Evolutionary conservation across 2,329 filamentous ascomycete genomes (phyloP).

Genomic region (Curvularia sp.): DNA sequence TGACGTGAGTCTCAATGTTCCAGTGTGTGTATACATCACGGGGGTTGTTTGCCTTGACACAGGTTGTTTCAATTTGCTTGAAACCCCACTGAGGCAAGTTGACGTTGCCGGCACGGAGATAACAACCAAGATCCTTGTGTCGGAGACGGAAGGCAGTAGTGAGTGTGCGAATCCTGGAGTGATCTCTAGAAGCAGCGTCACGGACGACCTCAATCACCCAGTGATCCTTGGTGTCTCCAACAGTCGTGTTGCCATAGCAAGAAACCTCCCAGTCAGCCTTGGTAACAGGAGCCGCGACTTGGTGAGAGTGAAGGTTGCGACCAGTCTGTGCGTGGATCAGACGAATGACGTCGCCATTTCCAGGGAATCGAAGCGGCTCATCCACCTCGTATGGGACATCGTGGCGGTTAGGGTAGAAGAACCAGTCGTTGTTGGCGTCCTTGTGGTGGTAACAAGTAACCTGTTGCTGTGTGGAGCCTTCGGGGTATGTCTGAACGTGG

Average conservation of each 20-base stretch:
- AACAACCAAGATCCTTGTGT: constrained; percentile 84
- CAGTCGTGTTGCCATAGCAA: constrained; percentile 90
- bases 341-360: constrained; percentile 78
- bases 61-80: constrained; percentile 98
- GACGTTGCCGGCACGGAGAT: constrained; percentile 91
- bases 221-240: constrained; percentile 97
- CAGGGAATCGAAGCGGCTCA: constrained; percentile 74
- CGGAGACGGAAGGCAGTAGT: constrained; percentile 91
- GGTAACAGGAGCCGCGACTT: constrained; percentile 84
- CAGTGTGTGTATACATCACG: constrained; percentile 96
- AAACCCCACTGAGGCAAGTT: constrained; percentile 99
- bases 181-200: constrained; percentile 86
- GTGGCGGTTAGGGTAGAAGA: constrained; percentile 91
- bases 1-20: constrained; percentile 96
- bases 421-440: constrained; percentile 99
- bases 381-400: constrained; percentile 76
- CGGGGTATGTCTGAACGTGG: constrained; percentile 93
- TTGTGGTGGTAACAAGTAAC: constrained; percentile 99
- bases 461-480: constrained; percentile 93
- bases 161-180: constrained; percentile 84
- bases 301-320: constrained; percentile 94
- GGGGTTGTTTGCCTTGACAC: constrained; percentile 90
- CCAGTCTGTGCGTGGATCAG: constrained; percentile 94
- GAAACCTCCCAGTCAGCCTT: constrained; percentile 94
- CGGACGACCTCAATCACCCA: constrained; percentile 92